phyloP scores from a whole-genome alignment of 2,329 filamentous ascomycete species.

The Cordyceps tenuipes region DNA sequence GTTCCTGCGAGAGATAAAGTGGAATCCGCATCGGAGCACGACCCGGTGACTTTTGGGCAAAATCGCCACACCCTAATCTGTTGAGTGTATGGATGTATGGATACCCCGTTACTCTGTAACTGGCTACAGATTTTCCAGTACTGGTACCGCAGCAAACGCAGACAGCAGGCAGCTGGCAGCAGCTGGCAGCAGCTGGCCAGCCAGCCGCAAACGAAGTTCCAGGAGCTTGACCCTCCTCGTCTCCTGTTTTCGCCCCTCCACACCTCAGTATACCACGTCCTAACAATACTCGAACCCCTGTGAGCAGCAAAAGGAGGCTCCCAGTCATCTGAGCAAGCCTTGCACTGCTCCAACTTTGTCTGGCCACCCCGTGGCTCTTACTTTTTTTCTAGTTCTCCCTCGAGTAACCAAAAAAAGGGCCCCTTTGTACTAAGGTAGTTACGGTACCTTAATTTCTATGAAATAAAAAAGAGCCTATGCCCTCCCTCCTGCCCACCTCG shows the following conservation, averaged over 20 bases:
- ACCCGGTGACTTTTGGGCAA: background rate
- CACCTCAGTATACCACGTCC: background rate
- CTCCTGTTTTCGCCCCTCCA: conserved; percentile 6
- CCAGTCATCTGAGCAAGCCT: background rate
- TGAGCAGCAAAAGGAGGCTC: background rate
- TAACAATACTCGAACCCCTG: background rate
- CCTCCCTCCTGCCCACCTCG: background rate
- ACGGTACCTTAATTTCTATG: background rate
- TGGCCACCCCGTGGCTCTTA: background rate
- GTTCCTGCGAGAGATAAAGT: background rate
- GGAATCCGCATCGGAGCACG: background rate
- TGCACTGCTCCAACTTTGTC: background rate
- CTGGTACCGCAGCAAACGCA: background rate
- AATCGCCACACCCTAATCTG: background rate
- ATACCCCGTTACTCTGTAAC: too few relatives aligned
- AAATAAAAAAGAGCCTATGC: conserved; percentile 10
- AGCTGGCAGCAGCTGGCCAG: background rate
- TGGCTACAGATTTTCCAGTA: background rate
- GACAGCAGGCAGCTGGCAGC: background rate
- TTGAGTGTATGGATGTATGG: too few relatives aligned
- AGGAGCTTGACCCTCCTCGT: conserved; percentile 4
- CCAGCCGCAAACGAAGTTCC: background rate
- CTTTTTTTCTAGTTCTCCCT: background rate
- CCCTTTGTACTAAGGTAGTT: background rate
- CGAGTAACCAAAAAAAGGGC: background rate